Evolutionary conservation across 2,329 filamentous ascomycete species (phyloP), one percentile per base, ranked within the genome.

Genomic region (Botryosphaeria dothidea): DNA sequence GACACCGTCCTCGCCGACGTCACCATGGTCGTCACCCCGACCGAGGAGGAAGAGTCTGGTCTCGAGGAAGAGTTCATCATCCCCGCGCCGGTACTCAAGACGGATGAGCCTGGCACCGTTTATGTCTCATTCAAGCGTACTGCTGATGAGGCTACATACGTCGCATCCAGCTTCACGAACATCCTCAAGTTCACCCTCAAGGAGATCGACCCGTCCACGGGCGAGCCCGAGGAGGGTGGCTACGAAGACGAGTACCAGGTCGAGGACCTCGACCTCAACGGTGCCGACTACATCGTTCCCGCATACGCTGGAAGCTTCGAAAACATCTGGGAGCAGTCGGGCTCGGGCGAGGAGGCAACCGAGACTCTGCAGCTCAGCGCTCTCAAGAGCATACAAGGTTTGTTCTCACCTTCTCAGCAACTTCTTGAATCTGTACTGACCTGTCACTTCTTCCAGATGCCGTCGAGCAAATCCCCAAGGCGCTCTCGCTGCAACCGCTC

Each of bases 161-260:
- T 93, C 4, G 84, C 91, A 23, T 88, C 90, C 61, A 91, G 88
- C 46, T 96, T 99, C 79, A 92, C 92, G 69, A 99, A 98, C 79
- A 83, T 92, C 43, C 90, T 99, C 75, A 97, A 95, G 80, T 99
- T 99, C 78, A 97, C 93, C 19, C 95, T 90, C 83, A 98, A 97
- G 82, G 95, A 99, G 80, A 95, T 99, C 69, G 95, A 99, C 73
- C 95, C 95, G 5, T 91, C 91, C 27, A 97, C 92, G n/a, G 88
- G 88, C 69, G 93, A 97, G 79, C 92, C 94, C 0, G 95, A 99
- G 78, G 93, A 96, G 17, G 85, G 76, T 49, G 95, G 95, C 51
- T 98, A 98, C 77, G 94, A 98, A 62, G 78, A 98, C 96, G 85
- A 99, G 99, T 83, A 99, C 95, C 3, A 85, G 36, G 48, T 45